phyloP scores from a whole-genome alignment of 2,329 filamentous ascomycete species.

The Periconia sp. region DNA sequence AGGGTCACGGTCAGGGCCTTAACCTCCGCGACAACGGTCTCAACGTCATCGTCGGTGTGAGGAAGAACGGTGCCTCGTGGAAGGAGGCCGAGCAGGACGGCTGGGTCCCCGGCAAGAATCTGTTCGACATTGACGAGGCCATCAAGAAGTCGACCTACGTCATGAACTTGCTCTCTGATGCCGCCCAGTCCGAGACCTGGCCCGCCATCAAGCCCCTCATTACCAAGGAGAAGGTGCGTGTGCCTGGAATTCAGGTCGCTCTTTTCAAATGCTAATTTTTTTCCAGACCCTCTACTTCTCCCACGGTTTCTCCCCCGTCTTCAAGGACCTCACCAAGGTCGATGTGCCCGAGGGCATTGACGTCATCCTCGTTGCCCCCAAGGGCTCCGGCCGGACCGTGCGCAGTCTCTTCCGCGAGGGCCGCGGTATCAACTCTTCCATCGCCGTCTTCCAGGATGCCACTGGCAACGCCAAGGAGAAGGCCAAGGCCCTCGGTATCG shows the following conservation, averaged over 20 bases:
- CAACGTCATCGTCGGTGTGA: slow-evolving; percentile 98
- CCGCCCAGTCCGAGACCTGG: slow-evolving; percentile 98
- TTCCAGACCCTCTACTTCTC: slow-evolving; percentile 99
- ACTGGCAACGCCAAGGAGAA: slow-evolving; percentile 98
- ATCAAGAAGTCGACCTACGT: slow-evolving; percentile 90
- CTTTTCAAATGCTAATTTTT: slow-evolving; percentile 9
- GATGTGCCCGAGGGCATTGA: slow-evolving; percentile 94
- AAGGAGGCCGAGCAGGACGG: slow-evolving; percentile 96
- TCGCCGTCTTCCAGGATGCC: slow-evolving; percentile 98
- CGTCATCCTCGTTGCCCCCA: slow-evolving; percentile 98
- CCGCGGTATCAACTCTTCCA: slow-evolving; percentile 98
- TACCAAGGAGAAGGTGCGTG: slow-evolving; percentile 89
- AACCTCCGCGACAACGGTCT: slow-evolving; percentile 99
- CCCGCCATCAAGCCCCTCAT: slow-evolving; percentile 96
- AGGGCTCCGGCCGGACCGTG: slow-evolving; percentile 98
- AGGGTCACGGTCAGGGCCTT: slow-evolving; percentile 98
- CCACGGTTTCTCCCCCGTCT: slow-evolving; percentile 99
- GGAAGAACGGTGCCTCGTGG: slow-evolving; percentile 98
- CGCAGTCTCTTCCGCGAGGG: slow-evolving; percentile 98
- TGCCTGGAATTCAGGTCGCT: slow-evolving; percentile 16
- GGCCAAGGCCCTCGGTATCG: slow-evolving; percentile 93
- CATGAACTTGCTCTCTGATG: slow-evolving; percentile 99
- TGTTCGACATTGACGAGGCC: slow-evolving; percentile 97
- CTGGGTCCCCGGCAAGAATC: slow-evolving; percentile 97
- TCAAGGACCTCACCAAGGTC: slow-evolving; percentile 99